phyloP scores from a whole-genome alignment of 768 basidiomycete genomes.

The Trametes punicea region DNA sequence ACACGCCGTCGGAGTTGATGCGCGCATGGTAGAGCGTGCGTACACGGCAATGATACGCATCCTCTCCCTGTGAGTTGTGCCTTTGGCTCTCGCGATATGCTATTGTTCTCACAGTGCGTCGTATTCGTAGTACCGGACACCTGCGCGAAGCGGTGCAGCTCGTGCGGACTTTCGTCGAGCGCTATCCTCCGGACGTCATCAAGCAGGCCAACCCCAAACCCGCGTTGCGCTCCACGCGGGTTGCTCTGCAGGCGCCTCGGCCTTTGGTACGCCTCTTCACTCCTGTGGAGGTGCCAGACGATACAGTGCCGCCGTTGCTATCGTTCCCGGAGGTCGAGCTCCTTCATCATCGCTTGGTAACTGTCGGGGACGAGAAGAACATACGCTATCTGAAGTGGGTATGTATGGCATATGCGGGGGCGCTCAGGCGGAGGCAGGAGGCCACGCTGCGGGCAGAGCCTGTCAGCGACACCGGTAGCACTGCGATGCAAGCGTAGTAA shows the following conservation, averaged over 20 bases:
- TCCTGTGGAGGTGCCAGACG: slow-evolving; percentile 60
- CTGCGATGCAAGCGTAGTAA: no score
- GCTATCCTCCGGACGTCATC: slow-evolving; percentile 56
- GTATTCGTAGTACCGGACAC: slow-evolving; percentile 37
- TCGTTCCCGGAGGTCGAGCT: slow-evolving; percentile 75
- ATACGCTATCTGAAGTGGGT: slow-evolving; percentile 72
- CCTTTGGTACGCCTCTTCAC: slow-evolving; percentile 74
- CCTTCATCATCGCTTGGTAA: slow-evolving; percentile 72
- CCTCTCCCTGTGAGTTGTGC: slow-evolving; percentile 51
- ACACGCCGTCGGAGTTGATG: slow-evolving; percentile 17
- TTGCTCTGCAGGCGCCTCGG: slow-evolving; percentile 47
- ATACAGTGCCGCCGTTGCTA: slow-evolving; percentile 75
- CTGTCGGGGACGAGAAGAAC: slow-evolving; percentile 29
- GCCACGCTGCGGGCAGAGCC: slow-evolving; percentile 34
- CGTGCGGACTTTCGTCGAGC: slow-evolving; percentile 57
- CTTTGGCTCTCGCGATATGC: neutral
- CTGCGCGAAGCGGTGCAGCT: slow-evolving; percentile 46
- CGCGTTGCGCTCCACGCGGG: slow-evolving; percentile 55
- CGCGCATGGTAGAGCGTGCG: slow-evolving; percentile 64
- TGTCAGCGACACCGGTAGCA: no score
- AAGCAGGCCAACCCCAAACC: slow-evolving; percentile 39
- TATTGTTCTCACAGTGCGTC: neutral
- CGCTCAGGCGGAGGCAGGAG: slow-evolving; percentile 59
- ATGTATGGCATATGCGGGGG: slow-evolving; percentile 69
- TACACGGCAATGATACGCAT: slow-evolving; percentile 68